These are phyloP conservation scores for Cercospora sp. DNA, from an alignment of 2,329 filamentous ascomycete genomes.

Conservation along the genomic window DNA sequence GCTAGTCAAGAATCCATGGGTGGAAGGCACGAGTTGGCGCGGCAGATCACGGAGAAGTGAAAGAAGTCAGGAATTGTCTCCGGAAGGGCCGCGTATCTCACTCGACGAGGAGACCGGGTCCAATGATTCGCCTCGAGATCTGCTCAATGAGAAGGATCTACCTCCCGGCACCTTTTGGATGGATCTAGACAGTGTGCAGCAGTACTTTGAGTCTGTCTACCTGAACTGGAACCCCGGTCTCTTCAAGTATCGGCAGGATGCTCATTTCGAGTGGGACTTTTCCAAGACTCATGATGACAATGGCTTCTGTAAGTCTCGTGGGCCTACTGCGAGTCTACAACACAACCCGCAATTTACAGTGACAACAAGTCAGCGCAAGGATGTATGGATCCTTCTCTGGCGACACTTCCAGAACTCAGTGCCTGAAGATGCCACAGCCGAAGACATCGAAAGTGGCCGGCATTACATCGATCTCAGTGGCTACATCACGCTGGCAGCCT, in stretches of 20 bases:
- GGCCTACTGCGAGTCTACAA: slow-evolving; percentile 72
- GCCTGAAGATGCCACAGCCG: slow-evolving; percentile 27
- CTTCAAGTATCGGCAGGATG: slow-evolving; percentile 78
- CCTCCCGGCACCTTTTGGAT: slow-evolving; percentile 90
- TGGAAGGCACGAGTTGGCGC: slow-evolving; percentile 73
- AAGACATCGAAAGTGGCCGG: slow-evolving; percentile 48
- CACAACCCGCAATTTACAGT: slow-evolving; percentile 63
- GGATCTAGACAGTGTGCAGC: slow-evolving; percentile 78
- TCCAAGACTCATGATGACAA: slow-evolving; percentile 34
- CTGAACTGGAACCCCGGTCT: slow-evolving; percentile 93
- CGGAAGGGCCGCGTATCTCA: slow-evolving; percentile 19
- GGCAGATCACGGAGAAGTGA: slow-evolving; percentile 41
- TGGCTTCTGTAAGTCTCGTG: slow-evolving; percentile 39
- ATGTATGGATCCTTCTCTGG: slow-evolving; percentile 80
- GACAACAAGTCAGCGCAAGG: slow-evolving; percentile 55
- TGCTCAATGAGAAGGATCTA: slow-evolving; percentile 43
- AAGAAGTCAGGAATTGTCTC: slow-evolving; percentile 3
- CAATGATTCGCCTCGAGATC: slow-evolving; percentile 36
- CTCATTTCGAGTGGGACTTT: slow-evolving; percentile 85
- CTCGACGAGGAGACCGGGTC: slow-evolving; percentile 34
- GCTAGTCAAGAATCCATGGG: slow-evolving; percentile 95
- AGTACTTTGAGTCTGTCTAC: slow-evolving; percentile 94
- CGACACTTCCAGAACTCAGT: slow-evolving; percentile 66
- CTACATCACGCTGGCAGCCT: slow-evolving; percentile 86
- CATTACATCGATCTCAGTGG: slow-evolving; percentile 53